These are phyloP conservation scores for Globisporangium recalcitrans DNA, from an alignment of 352 stramenopile species.

Conservation along the genomic window DNA sequence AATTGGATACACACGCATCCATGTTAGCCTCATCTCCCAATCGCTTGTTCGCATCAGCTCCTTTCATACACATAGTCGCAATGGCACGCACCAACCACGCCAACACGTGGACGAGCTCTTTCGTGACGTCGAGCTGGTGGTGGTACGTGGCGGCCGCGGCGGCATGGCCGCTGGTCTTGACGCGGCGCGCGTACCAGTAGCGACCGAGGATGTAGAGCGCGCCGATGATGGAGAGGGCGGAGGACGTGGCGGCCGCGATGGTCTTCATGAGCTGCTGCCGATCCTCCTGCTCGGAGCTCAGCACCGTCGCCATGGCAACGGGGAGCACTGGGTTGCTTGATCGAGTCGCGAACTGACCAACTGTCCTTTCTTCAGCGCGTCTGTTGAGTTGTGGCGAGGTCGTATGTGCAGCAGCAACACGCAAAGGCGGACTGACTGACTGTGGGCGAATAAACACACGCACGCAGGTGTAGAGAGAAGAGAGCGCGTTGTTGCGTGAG, in stretches of 20 bases:
- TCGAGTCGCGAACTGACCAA: background rate
- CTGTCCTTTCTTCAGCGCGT: background rate
- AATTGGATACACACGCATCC: background rate
- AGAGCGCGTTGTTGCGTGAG: background rate
- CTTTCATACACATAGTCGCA: background rate
- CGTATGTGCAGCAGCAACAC: background rate
- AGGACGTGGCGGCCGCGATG: slow-evolving; percentile 61
- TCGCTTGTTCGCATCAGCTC: background rate
- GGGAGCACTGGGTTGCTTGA: background rate
- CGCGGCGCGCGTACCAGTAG: slow-evolving; percentile 68
- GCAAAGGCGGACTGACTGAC: background rate
- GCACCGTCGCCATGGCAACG: background rate
- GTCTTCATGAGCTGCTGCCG: slow-evolving; percentile 30
- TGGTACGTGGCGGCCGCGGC: slow-evolving; percentile 22
- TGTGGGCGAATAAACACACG: background rate
- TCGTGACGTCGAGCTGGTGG: slow-evolving; percentile 75
- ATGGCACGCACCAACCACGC: slow-evolving; percentile 52
- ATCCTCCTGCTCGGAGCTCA: slow-evolving; percentile 6
- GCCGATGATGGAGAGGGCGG: slow-evolving; percentile 71
- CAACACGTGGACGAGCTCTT: slow-evolving; percentile 83
- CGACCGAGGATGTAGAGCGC: slow-evolving; percentile 79
- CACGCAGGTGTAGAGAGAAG: background rate
- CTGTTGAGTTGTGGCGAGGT: background rate
- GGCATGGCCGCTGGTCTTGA: slow-evolving; percentile 29
- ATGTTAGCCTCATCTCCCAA: background rate